Evolutionary conservation across 805 yeast species (phyloP), one percentile per base, ranked within the genome.

Genomic region (Lachancea lanzarotensis): DNA sequence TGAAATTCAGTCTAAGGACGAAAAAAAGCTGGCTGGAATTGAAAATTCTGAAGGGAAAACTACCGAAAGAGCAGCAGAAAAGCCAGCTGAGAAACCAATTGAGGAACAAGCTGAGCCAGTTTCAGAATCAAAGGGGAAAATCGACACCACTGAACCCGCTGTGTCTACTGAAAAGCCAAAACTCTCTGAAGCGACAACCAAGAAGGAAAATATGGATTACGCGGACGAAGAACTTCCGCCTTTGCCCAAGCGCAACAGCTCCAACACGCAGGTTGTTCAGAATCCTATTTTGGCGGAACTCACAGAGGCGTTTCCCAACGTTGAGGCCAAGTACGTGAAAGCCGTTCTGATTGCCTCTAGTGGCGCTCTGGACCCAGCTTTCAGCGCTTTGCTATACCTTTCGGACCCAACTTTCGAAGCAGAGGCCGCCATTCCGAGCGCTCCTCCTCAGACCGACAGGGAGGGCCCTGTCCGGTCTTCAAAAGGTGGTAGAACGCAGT

Each of bases 341-440:
- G 89, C 95, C 25, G 82, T 87, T 1, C 70, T 90, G 45, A 85
- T 93, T 60, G 98, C 98, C 2, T 79, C 95, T 16, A 78, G 74
- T 39, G 96, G 95, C 25, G 71, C 75, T 39, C 62, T 87, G 36
- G 96, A 88, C 54, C 81, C 85, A 1, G 95, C 96, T 1, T 91
- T 91, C 70, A 84, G 83, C 62, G 97, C 96, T 0, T 69, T 90
- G 55, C 70, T 91, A 48, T 87, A 76, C 53, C 67, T 87, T 44
- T 81, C 86, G 15, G 96, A 90, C 64, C 91, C 91, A 9, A 61
- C 72, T 2, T 72, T 72, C 48, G 65, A 67, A 38, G 59, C 54
- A 26, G 73, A 73, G 49, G 79, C 82, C 12, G 77, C 74, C 49
- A 69, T 76, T 38, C 79, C 77, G 25, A 40, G n/a, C 11, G 30